phyloP scores from a whole-genome alignment of 2,329 filamentous ascomycete genomes.

The Curvularia sp. region DNA sequence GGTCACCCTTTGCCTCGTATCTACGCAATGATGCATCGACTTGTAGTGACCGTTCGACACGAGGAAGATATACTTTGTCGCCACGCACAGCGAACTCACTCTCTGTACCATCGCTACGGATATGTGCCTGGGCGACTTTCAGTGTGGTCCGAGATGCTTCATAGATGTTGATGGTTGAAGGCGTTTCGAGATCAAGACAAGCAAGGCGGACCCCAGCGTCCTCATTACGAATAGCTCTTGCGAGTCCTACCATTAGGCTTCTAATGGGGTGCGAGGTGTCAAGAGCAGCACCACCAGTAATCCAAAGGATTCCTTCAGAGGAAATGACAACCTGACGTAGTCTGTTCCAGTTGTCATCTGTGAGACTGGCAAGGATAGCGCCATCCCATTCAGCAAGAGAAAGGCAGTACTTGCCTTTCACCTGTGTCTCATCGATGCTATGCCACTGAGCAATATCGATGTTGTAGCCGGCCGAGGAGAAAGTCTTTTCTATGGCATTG shows the following conservation, averaged over 20 bases:
- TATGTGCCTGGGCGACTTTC: constrained; percentile 9
- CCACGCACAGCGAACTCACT: constrained; percentile 11
- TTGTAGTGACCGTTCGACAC: constrained; percentile 9
- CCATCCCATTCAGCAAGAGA: constrained; percentile 14
- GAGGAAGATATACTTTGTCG: constrained; percentile 10
- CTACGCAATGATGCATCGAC: constrained; percentile 11
- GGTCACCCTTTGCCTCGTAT: constrained; percentile 16
- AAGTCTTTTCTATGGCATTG: not conserved
- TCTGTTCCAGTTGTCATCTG: constrained; percentile 11
- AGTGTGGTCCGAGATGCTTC: constrained; percentile 7
- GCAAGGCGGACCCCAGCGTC: constrained; percentile 11
- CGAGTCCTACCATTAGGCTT: constrained; percentile 15
- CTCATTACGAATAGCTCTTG: constrained; percentile 14
- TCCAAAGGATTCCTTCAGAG: constrained; percentile 11
- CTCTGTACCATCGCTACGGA: constrained; percentile 11
- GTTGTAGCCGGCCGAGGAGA: constrained; percentile 5
- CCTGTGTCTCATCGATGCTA: not conserved
- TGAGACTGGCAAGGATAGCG: constrained; percentile 7
- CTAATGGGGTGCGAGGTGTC: constrained; percentile 11
- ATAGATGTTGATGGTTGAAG: constrained; percentile 3
- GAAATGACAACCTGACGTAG: constrained; percentile 11
- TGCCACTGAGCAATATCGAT: constrained; percentile 6
- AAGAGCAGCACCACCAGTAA: constrained; percentile 12
- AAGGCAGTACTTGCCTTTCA: constrained; percentile 11
- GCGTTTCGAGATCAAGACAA: constrained; percentile 11